Evolutionary conservation across 352 stramenopile genomes (phyloP), one percentile per base, ranked within the genome.

Genomic region (Pseudoperonospora humuli): DNA sequence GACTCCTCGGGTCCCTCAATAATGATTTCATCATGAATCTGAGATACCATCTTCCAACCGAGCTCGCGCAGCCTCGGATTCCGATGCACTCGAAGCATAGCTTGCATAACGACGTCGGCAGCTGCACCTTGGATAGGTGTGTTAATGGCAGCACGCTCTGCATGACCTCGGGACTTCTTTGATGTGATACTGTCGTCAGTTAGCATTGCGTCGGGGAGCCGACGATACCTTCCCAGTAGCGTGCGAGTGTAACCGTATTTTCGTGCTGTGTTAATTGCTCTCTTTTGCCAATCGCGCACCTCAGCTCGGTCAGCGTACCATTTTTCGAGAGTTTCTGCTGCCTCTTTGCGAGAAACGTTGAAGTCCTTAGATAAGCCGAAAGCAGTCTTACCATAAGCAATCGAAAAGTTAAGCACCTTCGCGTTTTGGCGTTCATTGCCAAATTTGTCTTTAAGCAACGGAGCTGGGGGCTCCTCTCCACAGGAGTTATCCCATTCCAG

Each of bases 391-490:
- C 97, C 97, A 61, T 99, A 99, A 5, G 97, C 96, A 53, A 99
- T 99, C 10, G 92, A 98, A 54, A 99, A 99, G 61, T 99, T 99
- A 14, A 99, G 75, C 14, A 98, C 98, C 58, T 99, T 99, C 9
- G 96, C 96, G 45, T 98, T 97, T 36, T 97, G 84, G 34, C 96
- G 84, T 69, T 99, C 96, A 5, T 92, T 93, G 14, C 82, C 93
- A 62, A 95, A 99, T 55, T 96, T 84, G 66, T 99, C 96, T 64
- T 99, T 99, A 14, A 99, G 71, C 44, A 99, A 63, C 9, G 96
- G 96, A 37, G 93, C 96, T 5, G 84, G 74, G 7, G 92, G 83
- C 20, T 64, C 56, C 31, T 86, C 69, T 17, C 93, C 93, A 21
- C 95, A 90, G 3, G 70, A 72, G 48, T 88, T 92, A 58, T 99